A percentile compares a stretch with the other conserved stretches of the same genome.
Evolutionary conservation across 176 grass and related monocot species (phyloP).

Genomic region (Hsuehochloa calcarea): DNA sequence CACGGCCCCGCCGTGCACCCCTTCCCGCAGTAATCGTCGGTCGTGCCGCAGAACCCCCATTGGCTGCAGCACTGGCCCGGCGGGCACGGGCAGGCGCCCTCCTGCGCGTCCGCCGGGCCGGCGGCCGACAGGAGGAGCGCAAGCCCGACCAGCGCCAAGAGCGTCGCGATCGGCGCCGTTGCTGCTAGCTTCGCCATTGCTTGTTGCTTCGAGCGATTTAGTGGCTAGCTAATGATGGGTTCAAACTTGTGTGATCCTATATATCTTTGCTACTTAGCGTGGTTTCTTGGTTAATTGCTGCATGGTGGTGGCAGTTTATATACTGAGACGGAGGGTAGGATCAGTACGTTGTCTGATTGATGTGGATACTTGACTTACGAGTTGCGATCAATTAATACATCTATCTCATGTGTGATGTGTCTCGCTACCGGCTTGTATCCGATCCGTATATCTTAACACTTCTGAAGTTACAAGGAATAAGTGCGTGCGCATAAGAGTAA

Average conservation of each 20-base stretch:
- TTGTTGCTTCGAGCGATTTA: background rate
- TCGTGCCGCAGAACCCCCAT: conserved; percentile 32
- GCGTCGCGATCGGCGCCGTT: background rate
- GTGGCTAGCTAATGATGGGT: background rate
- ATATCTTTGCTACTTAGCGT: background rate
- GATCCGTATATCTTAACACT: background rate
- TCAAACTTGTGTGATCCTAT: background rate
- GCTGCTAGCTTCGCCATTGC: background rate
- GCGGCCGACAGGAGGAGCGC: conserved; percentile 12
- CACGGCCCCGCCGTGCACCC: conserved; percentile 48
- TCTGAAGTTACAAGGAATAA: background rate
- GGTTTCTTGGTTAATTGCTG: background rate
- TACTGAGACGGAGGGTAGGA: background rate
- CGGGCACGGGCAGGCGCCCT: conserved; percentile 14
- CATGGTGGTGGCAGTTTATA: background rate
- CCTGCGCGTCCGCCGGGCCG: conserved; percentile 14
- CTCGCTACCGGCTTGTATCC: background rate
- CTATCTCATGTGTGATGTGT: too few species aligned
- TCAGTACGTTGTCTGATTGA: too few species aligned
- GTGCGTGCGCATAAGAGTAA: background rate
- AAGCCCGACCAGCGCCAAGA: background rate
- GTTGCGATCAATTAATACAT: too few species aligned
- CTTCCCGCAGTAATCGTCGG: background rate
- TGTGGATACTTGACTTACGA: too few species aligned
- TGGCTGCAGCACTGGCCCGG: conserved; percentile 27